A percentile compares a stretch with the other conserved stretches of the same genome.
Evolutionary conservation across 441 rosid genomes (phyloP).

Genomic region (Gossypium armourianum): DNA sequence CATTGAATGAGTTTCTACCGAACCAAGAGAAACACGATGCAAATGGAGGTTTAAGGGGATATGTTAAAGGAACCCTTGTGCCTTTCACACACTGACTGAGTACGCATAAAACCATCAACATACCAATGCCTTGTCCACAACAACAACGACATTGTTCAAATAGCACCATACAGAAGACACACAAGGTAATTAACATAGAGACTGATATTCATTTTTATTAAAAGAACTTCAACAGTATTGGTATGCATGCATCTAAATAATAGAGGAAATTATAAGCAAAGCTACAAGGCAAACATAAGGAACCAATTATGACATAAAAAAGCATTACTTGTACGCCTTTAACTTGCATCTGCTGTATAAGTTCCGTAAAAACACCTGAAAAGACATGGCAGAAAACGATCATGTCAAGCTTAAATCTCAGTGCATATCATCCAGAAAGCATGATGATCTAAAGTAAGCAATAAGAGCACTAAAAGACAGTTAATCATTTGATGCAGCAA

Average conservation of each 20-base stretch:
- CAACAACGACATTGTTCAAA: not conserved
- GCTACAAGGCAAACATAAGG: not conserved
- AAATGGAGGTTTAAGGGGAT: not conserved
- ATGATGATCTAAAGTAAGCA: not conserved
- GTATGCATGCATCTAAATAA: not conserved
- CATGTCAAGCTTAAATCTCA: not conserved
- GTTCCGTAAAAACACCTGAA: conserved; percentile 97
- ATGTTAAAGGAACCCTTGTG: not conserved
- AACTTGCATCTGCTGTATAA: conserved; percentile 89
- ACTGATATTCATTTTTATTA: conserved; percentile 2
- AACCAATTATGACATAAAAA: not conserved
- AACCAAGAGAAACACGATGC: not conserved
- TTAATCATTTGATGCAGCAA: not conserved
- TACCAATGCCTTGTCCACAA: not conserved
- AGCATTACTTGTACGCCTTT: conserved; percentile 77
- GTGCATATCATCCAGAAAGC: not conserved
- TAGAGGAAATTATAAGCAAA: not conserved
- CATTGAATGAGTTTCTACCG: not conserved
- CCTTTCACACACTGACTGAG: not conserved
- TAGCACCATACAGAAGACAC: not conserved
- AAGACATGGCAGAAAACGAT: conserved; percentile 11
- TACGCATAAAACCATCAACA: not conserved
- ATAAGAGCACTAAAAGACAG: not conserved
- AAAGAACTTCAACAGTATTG: not conserved
- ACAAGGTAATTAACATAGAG: not conserved